Conservation (phyloP, 2,329 filamentous ascomycete species). For the Apiospora sp. region DNA sequence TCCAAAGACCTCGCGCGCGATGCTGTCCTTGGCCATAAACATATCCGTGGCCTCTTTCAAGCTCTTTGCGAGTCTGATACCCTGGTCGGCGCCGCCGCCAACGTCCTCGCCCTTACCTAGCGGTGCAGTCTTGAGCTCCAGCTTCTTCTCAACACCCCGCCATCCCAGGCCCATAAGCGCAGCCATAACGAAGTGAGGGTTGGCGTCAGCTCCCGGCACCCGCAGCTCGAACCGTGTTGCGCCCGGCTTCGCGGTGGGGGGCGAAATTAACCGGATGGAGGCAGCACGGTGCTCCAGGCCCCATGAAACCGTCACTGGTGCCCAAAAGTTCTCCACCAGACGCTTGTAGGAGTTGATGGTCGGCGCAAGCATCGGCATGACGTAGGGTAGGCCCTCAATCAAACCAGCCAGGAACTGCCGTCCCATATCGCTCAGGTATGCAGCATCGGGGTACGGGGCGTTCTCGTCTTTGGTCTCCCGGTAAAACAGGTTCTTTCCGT, state of each 20-base stretch:
- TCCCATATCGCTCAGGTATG: slow-evolving; percentile 84
- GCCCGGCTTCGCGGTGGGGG: slow-evolving; percentile 83
- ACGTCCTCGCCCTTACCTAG: slow-evolving; percentile 86
- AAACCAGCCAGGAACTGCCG: slow-evolving; percentile 93
- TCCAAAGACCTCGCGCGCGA: slow-evolving; percentile 93
- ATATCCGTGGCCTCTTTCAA: slow-evolving; percentile 83
- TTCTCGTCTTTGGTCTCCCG: slow-evolving; percentile 76
- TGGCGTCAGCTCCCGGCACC: slow-evolving; percentile 92
- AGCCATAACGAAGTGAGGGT: slow-evolving; percentile 85
- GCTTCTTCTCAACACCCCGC: slow-evolving; percentile 91
- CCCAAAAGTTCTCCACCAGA: slow-evolving; percentile 99
- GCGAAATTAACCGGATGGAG: slow-evolving; percentile 87
- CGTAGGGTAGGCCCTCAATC: slow-evolving; percentile 85
- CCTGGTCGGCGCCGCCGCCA: slow-evolving; percentile 74
- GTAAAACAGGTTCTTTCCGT: slow-evolving; percentile 85
- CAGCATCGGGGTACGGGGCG: slow-evolving; percentile 77
- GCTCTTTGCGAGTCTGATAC: slow-evolving; percentile 81
- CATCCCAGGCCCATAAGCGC: slow-evolving; percentile 89
- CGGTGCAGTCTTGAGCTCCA: slow-evolving; percentile 82
- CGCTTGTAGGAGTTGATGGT: slow-evolving; percentile 99
- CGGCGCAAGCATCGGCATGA: slow-evolving; percentile 95
- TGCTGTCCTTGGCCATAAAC: slow-evolving; percentile 80
- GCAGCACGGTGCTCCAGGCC: slow-evolving; percentile 94
- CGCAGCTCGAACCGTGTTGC: slow-evolving; percentile 93
- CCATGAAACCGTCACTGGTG: slow-evolving; percentile 97